phyloP scores from a whole-genome alignment of 225 moss, liverwort and hornwort species.

The Bryum argenteum region DNA sequence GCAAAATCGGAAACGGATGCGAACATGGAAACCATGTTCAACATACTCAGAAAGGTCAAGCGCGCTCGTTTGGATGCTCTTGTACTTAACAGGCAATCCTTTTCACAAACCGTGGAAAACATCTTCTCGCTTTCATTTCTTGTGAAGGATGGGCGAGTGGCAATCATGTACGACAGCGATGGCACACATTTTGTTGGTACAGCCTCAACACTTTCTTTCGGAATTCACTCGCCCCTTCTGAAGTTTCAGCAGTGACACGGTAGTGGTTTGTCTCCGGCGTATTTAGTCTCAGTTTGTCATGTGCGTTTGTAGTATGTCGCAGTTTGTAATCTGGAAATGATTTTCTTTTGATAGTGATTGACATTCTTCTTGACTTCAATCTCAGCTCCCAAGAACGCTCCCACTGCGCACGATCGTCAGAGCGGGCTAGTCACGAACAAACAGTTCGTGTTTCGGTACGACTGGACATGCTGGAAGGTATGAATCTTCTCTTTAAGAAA shows the following conservation, averaged over 20 bases:
- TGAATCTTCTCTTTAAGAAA: too few species aligned
- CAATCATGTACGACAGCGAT: conserved; percentile 52
- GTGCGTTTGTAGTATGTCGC: neutral
- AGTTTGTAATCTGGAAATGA: neutral
- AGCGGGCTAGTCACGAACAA: conserved; percentile 58
- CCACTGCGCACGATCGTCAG: conserved; percentile 61
- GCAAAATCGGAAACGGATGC: conserved; percentile 79
- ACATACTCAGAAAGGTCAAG: conserved; percentile 40
- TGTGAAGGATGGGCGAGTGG: conserved; percentile 85
- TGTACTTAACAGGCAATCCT: conserved; percentile 70
- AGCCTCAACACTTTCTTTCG: neutral
- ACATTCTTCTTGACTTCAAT: neutral
- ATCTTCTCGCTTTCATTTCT: conserved; percentile 89
- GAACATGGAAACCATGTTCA: conserved; percentile 86
- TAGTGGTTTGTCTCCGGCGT: neutral
- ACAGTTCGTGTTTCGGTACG: conserved; percentile 80
- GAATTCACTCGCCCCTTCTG: neutral
- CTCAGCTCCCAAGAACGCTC: conserved; percentile 84
- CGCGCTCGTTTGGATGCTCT: conserved; percentile 63
- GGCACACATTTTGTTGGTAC: conserved; percentile 76
- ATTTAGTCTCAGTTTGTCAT: too few species aligned
- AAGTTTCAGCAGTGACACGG: neutral
- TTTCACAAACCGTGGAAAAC: conserved; percentile 91
- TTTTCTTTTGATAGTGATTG: neutral
- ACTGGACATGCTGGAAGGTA: conserved; percentile 80